phyloP scores from a whole-genome alignment of 208 protist species.

The Crithidia thermophila region DNA sequence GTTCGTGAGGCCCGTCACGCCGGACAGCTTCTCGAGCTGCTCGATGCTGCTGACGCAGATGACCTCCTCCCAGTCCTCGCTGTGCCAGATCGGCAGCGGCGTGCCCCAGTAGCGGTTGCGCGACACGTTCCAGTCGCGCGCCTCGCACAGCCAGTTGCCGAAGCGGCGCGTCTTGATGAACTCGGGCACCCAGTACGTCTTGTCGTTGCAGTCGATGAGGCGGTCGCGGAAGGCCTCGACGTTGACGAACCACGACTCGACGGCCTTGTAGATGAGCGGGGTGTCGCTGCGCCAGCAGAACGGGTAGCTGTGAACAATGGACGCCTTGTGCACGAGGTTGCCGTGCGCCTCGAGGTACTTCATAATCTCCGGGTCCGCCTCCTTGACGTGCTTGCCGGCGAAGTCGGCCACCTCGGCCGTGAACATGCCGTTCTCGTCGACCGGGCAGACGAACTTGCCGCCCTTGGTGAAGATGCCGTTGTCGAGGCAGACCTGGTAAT shows the following conservation, averaged over 20 bases:
- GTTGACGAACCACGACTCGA: conserved; percentile 99
- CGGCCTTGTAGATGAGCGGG: conserved; percentile 98
- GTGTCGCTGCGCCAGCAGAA: conserved; percentile 99
- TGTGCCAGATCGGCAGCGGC: conserved; percentile 99
- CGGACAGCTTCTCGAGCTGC: conserved; percentile 97
- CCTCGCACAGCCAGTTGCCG: conserved; percentile 99
- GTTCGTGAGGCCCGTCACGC: conserved; percentile 92
- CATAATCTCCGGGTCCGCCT: conserved; percentile 96
- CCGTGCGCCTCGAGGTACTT: conserved; percentile 93
- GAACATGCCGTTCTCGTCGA: conserved; percentile 98
- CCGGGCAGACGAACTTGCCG: conserved; percentile 93
- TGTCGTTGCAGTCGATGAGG: conserved; percentile 95
- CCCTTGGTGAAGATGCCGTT: conserved; percentile 94
- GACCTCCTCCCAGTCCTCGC: conserved; percentile 96
- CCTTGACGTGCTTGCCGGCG: conserved; percentile 97
- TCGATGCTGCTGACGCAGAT: conserved; percentile 95
- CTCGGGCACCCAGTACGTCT: conserved; percentile 98
- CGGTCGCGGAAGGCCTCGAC: conserved; percentile 97
- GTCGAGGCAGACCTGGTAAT: conserved; percentile 97
- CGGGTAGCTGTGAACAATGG: conserved; percentile 98
- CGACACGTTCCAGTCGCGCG: conserved; percentile 99
- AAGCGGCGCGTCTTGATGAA: conserved; percentile 98
- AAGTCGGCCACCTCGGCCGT: conserved; percentile 97
- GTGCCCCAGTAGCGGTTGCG: conserved; percentile 99
- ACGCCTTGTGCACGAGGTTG: conserved; percentile 89